A percentile compares a stretch with the other conserved stretches of the same genome.
Evolutionary conservation across 306 rosid genomes (phyloP).

Genomic region (Ziziphus jujuba): DNA sequence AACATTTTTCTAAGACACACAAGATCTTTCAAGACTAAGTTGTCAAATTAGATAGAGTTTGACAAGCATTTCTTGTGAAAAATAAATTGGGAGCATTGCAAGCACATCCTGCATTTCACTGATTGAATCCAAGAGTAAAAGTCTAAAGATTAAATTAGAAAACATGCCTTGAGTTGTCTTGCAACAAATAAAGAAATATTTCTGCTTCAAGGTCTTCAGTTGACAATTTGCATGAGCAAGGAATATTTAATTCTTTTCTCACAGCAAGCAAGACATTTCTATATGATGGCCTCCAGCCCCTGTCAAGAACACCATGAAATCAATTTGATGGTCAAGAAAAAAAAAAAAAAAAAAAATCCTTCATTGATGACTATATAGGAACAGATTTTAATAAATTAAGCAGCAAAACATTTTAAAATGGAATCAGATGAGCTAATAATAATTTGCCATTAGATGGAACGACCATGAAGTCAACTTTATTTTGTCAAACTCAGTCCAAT

Average conservation of each 20-base stretch:
- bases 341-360: too few species aligned
- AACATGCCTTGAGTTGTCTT: conserved; percentile 53
- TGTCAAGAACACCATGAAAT: conserved; percentile 29
- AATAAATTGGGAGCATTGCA: not conserved
- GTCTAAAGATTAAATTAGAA: not conserved
- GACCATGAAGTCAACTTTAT: not conserved
- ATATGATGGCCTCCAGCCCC: conserved; percentile 99
- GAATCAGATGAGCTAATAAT: not conserved
- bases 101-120: not conserved
- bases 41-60: not conserved
- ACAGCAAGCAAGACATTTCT: conserved; percentile 82
- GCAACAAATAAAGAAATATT: conserved; percentile 86
- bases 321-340: conserved; percentile 14
- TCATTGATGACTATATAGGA: not conserved
- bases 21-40: not conserved
- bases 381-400: not conserved
- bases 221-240: conserved; percentile 71
- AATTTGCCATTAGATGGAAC: too few species aligned
- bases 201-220: conserved; percentile 89
- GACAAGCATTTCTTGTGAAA: too few species aligned
- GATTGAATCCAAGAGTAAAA: not conserved
- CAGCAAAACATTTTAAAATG: not conserved
- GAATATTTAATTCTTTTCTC: conserved; percentile 61
- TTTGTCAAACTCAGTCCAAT: too few species aligned
- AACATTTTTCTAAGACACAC: not conserved